phyloP scores from a whole-genome alignment of 176 grass and related monocot genomes.

The Hyparrhenia diplandra region DNA sequence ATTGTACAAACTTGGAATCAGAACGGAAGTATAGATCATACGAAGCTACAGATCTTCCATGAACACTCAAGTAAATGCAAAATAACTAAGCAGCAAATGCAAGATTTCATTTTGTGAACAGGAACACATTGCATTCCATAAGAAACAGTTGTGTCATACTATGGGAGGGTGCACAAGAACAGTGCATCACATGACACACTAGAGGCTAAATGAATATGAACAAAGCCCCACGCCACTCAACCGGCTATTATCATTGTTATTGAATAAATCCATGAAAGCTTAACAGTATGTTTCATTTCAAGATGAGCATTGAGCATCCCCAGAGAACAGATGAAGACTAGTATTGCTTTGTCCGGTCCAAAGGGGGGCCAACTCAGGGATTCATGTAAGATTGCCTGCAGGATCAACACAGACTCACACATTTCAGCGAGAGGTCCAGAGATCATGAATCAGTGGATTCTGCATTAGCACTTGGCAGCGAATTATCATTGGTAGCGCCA shows the following conservation, averaged over 20 bases:
- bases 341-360: neutral
- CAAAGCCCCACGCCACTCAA: neutral
- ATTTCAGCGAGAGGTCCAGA: neutral
- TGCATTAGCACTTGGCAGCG: neutral
- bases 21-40: neutral
- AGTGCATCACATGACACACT: constrained; percentile 8
- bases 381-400: neutral
- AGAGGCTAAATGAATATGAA: constrained; percentile 12
- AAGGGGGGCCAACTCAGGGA: neutral
- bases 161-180: constrained; percentile 17
- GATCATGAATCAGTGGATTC: constrained; percentile 2
- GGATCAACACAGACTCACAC: neutral
- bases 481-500: neutral
- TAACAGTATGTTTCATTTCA: constrained; percentile 3
- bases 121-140: constrained; percentile 1
- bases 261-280: neutral
- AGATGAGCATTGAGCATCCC: neutral
- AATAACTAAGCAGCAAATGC: neutral
- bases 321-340: neutral
- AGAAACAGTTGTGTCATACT: constrained; percentile 18
- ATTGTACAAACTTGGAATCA: neutral
- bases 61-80: neutral
- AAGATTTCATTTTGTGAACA: constrained; percentile 5
- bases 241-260: neutral
- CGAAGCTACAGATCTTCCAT: neutral